These are phyloP conservation scores for Hippophae rhamnoides DNA, from an alignment of 306 rosid species.

Conservation along the genomic window DNA sequence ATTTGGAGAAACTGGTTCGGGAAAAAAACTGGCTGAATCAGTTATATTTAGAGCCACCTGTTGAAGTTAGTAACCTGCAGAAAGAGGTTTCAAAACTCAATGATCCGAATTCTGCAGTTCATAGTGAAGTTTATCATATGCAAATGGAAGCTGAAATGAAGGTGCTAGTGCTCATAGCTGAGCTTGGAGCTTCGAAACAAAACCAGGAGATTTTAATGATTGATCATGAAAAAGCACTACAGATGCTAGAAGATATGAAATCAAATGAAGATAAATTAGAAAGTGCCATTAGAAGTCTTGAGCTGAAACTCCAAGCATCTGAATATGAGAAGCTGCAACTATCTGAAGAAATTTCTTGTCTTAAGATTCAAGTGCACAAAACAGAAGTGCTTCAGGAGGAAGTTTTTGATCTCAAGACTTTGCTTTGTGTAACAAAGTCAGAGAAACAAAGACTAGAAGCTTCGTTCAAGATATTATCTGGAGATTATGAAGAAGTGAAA, in stretches of 20 bases:
- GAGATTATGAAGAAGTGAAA: constrained; percentile 40
- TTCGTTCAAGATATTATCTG: constrained; percentile 28
- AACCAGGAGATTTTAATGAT: constrained; percentile 29
- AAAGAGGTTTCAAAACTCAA: constrained; percentile 34
- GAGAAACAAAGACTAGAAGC: constrained; percentile 43
- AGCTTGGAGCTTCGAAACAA: constrained; percentile 30
- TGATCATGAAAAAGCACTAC: constrained; percentile 34
- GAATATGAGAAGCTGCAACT: constrained; percentile 35
- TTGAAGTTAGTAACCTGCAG: constrained; percentile 40
- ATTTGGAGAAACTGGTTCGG: constrained; percentile 26
- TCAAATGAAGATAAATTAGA: constrained; percentile 32
- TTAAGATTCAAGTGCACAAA: constrained; percentile 38
- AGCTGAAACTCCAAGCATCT: constrained; percentile 35
- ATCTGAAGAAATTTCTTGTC: constrained; percentile 29
- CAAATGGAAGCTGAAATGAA: constrained; percentile 38
- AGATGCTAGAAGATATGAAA: constrained; percentile 37
- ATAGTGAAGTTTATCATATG: constrained; percentile 21
- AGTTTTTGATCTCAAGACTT: constrained; percentile 32
- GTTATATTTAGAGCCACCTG: background rate
- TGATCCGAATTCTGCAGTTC: constrained; percentile 31
- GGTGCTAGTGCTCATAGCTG: constrained; percentile 27
- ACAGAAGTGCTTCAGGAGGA: constrained; percentile 28
- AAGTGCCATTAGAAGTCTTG: constrained; percentile 17
- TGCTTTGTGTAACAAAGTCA: constrained; percentile 25
- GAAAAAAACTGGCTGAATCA: constrained; percentile 11